Conservation (phyloP, 2,329 filamentous ascomycete species). For the Didymella arachidicola region DNA sequence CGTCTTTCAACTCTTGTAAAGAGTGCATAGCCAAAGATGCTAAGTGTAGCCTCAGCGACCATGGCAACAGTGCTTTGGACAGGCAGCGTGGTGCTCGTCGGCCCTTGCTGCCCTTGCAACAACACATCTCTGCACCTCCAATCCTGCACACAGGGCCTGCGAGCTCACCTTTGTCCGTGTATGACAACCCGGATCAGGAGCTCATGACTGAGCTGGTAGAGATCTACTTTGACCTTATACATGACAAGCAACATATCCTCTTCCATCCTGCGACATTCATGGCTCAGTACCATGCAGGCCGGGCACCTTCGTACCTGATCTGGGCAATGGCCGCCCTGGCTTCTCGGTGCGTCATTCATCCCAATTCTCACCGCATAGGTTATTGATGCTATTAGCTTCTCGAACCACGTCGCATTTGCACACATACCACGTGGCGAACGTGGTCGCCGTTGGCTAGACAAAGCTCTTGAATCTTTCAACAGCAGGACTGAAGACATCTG, state of each 20-base stretch:
- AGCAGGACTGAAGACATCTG: conserved; percentile 5
- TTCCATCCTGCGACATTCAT: conserved; percentile 13
- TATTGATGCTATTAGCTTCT: conserved; percentile 1
- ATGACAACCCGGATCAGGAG: conserved; percentile 5
- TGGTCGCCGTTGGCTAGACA: conserved; percentile 11
- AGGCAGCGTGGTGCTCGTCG: conserved; percentile 2
- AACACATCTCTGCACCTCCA: background rate
- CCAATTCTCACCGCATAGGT: background rate
- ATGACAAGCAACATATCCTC: conserved; percentile 15
- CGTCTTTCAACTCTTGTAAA: conserved; percentile 9
- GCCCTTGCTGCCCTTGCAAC: conserved; percentile 3
- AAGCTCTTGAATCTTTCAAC: conserved; percentile 8
- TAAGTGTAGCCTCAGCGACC: conserved; percentile 9
- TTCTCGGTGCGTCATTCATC: conserved; percentile 6
- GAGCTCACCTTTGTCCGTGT: background rate
- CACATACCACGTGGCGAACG: conserved; percentile 5
- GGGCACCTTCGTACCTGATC: conserved; percentile 7
- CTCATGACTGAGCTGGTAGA: conserved; percentile 6
- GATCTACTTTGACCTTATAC: conserved; percentile 14
- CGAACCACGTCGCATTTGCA: conserved; percentile 6
- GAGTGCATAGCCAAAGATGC: conserved; percentile 9
- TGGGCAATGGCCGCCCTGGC: conserved; percentile 10
- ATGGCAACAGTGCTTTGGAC: background rate
- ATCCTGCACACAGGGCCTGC: background rate
- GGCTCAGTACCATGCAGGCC: conserved; percentile 6